Conservation (phyloP, 169 alveolate genomes). For the Babesia sp. region DNA sequence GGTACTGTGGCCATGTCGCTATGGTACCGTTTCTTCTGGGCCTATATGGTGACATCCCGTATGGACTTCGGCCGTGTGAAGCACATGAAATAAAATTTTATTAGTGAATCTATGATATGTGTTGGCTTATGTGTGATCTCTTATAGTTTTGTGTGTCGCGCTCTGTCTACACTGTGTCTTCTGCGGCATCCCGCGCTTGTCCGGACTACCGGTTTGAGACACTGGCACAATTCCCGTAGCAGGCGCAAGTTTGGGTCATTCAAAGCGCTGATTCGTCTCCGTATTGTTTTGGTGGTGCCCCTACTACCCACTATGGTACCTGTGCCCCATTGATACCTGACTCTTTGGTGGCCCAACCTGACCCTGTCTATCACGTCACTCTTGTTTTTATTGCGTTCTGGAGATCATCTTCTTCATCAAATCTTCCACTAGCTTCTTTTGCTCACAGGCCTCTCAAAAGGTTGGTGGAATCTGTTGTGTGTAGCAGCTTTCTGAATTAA, state of each 20-base stretch:
- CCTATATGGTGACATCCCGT: constrained; percentile 81
- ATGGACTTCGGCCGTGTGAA: constrained; percentile 82
- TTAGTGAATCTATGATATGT: neutral
- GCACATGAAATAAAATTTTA: constrained; percentile 62
- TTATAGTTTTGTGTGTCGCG: neutral
- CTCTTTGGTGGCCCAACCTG: neutral
- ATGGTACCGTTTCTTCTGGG: constrained; percentile 86
- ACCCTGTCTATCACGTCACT: neutral
- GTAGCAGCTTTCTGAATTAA: neutral
- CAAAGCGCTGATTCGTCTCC: no score
- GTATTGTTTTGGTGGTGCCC: neutral
- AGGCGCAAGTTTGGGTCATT: no score
- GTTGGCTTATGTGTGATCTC: neutral
- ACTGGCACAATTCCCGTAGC: no score
- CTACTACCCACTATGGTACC: neutral
- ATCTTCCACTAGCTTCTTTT: neutral
- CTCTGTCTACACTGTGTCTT: neutral
- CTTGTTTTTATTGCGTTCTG: neutral
- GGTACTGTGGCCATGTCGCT: constrained; percentile 80
- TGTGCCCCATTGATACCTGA: neutral
- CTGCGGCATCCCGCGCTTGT: no score
- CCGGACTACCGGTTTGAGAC: no score
- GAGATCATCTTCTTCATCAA: neutral
- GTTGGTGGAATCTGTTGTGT: neutral
- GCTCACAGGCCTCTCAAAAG: neutral